Percentiles rank a stretch among this genome's conserved stretches.
Evolutionary conservation across 2,329 filamentous ascomycete genomes (phyloP).

Genomic region (Nannizziopsis barbatae): DNA sequence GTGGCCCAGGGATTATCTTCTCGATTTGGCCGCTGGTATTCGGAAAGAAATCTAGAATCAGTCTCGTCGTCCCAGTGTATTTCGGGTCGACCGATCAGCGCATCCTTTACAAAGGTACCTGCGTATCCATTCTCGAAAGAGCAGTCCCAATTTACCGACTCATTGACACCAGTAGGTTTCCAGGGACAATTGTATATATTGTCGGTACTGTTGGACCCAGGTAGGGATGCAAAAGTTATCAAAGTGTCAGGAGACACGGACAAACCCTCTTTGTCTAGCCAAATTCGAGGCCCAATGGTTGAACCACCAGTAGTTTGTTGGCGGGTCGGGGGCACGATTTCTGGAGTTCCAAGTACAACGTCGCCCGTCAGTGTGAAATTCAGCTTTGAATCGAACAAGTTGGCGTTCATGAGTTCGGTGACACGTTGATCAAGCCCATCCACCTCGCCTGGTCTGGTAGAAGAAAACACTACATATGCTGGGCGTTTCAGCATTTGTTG

Average conservation of each 20-base stretch:
- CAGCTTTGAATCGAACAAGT: slow-evolving; percentile 9
- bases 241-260: slow-evolving; percentile 13
- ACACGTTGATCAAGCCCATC: slow-evolving; percentile 8
- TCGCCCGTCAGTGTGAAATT: slow-evolving; percentile 13
- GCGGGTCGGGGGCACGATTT: slow-evolving; percentile 10
- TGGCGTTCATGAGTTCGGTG: slow-evolving; percentile 9
- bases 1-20: slow-evolving; percentile 13
- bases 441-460: slow-evolving; percentile 9
- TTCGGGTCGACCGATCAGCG: slow-evolving; percentile 9
- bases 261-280: slow-evolving; percentile 14
- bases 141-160: slow-evolving; percentile 11
- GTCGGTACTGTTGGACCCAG: neutral
- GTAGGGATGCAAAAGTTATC: slow-evolving; percentile 3
- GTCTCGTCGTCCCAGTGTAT: slow-evolving; percentile 13
- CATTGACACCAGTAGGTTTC: slow-evolving; percentile 1
- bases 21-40: slow-evolving; percentile 9
- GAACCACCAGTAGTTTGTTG: neutral
- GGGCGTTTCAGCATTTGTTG: slow-evolving; percentile 8
- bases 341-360: slow-evolving; percentile 7
- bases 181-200: slow-evolving; percentile 11
- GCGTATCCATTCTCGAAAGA: slow-evolving; percentile 10
- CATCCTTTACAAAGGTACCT: neutral
- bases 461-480: slow-evolving; percentile 12
- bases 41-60: slow-evolving; percentile 4
- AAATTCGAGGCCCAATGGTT: slow-evolving; percentile 11